These are phyloP conservation scores for Karstenula rhodostoma DNA, from an alignment of 2,329 filamentous ascomycete genomes.

Conservation along the genomic window DNA sequence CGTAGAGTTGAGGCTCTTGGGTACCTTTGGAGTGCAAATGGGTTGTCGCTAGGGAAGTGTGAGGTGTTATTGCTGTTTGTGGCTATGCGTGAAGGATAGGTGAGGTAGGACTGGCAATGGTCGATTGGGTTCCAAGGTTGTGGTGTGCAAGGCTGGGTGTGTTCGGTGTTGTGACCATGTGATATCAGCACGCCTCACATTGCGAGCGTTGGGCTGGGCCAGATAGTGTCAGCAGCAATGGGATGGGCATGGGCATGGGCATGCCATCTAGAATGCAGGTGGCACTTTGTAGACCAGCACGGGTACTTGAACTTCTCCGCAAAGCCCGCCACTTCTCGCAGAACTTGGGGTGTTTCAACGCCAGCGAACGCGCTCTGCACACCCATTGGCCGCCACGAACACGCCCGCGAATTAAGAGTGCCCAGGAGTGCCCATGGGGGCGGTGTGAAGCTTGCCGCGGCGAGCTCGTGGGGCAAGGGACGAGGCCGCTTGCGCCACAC, in stretches of 20 bases:
- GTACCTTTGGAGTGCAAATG: too few species aligned
- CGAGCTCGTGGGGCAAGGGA: neutral
- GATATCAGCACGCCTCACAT: neutral
- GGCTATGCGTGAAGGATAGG: too few species aligned
- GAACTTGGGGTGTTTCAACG: neutral
- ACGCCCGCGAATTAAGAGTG: neutral
- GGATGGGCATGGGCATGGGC: neutral
- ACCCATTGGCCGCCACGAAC: too few species aligned
- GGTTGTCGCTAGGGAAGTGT: too few species aligned
- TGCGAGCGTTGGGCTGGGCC: neutral
- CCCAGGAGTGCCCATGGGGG: neutral
- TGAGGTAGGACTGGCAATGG: neutral
- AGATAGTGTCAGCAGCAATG: neutral
- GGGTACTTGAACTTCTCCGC: neutral
- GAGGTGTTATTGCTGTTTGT: too few species aligned
- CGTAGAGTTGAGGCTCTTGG: too few species aligned
- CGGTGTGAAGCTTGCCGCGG: neutral
- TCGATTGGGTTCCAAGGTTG: neutral
- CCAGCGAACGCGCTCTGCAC: neutral
- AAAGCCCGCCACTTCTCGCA: neutral
- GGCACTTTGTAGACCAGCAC: neutral
- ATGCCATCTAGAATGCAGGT: neutral
- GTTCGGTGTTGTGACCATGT: neutral
- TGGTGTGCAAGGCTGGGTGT: neutral
- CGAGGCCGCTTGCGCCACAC: conserved; percentile 5